phyloP scores from a whole-genome alignment of 2,329 filamentous ascomycete genomes.

The Fusarium sp. region DNA sequence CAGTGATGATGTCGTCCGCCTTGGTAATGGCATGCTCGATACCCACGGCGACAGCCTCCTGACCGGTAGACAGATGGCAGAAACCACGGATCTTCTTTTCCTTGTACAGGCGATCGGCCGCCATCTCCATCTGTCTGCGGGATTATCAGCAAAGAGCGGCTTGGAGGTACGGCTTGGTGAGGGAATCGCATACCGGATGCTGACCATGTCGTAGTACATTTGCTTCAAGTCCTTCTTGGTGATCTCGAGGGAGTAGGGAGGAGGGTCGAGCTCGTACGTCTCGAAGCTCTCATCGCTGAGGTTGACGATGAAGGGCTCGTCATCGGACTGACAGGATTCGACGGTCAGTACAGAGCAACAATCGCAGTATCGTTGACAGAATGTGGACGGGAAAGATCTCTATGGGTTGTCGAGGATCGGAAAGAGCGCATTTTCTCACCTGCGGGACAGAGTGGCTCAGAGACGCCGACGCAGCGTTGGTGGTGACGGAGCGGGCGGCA shows the following conservation, averaged over 20 bases:
- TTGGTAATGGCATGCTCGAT: slow-evolving; percentile 97
- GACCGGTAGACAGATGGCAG: slow-evolving; percentile 97
- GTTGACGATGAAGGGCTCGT: slow-evolving; percentile 91
- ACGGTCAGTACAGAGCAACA: slow-evolving; percentile 34
- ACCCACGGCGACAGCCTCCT: slow-evolving; percentile 96
- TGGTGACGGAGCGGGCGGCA: slow-evolving; percentile 86
- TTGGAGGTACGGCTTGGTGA: not conserved
- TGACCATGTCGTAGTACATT: slow-evolving; percentile 99
- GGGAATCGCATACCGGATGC: slow-evolving; percentile 79
- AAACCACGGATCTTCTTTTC: slow-evolving; percentile 99
- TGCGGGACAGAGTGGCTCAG: slow-evolving; percentile 80
- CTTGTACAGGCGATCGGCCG: slow-evolving; percentile 98
- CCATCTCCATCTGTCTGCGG: slow-evolving; percentile 98
- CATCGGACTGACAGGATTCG: slow-evolving; percentile 78
- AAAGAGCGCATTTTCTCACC: slow-evolving; percentile 57
- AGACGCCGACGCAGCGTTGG: slow-evolving; percentile 93
- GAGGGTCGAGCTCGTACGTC: slow-evolving; percentile 98
- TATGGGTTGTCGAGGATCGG: slow-evolving; percentile 22
- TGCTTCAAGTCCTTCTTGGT: slow-evolving; percentile 99
- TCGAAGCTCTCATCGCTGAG: slow-evolving; percentile 99
- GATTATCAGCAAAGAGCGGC: slow-evolving; percentile 50
- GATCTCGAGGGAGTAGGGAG: slow-evolving; percentile 90
- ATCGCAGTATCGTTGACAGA: not conserved
- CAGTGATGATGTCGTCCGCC: slow-evolving; percentile 94
- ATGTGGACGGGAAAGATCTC: slow-evolving; percentile 12